Conservation (phyloP, 1,284 basidiomycete genomes). For the Meira miltonrushii region DNA sequence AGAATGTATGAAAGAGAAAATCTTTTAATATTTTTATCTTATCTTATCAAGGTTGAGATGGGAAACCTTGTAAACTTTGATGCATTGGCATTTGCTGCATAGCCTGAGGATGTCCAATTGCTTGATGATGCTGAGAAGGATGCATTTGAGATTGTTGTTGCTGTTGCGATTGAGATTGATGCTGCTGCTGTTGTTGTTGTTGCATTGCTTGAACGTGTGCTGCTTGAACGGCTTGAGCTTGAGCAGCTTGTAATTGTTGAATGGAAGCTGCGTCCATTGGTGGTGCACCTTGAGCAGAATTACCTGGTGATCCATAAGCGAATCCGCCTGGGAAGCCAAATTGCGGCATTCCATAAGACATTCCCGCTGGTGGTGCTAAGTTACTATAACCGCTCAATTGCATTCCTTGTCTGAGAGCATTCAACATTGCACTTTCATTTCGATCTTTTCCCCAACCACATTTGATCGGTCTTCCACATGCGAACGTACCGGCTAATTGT, state of each 20-base stretch:
- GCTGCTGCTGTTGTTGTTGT: slow-evolving; percentile 5
- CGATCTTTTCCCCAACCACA: slow-evolving; percentile 95
- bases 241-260: slow-evolving; percentile 10
- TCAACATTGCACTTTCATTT: slow-evolving; percentile 8
- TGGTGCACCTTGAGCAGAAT: slow-evolving; percentile 5
- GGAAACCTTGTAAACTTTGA: not conserved
- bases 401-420: not conserved
- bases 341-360: slow-evolving; percentile 1
- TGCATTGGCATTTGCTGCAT: not conserved
- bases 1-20: not conserved
- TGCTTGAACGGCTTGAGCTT: slow-evolving; percentile 8
- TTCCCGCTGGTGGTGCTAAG: not conserved
- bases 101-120: not conserved
- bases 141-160: not conserved
- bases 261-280: slow-evolving; percentile 3
- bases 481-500: slow-evolving; percentile 85
- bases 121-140: not conserved
- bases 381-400: slow-evolving; percentile 7
- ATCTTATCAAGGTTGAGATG: not conserved
- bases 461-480: slow-evolving; percentile 91
- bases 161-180: not conserved
- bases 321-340: slow-evolving; percentile 2
- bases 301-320: not conserved
- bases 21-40: not conserved
- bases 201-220: slow-evolving; percentile 10